Conservation (phyloP, 805 yeast species). For the Metschnikowia gelsemii region DNA sequence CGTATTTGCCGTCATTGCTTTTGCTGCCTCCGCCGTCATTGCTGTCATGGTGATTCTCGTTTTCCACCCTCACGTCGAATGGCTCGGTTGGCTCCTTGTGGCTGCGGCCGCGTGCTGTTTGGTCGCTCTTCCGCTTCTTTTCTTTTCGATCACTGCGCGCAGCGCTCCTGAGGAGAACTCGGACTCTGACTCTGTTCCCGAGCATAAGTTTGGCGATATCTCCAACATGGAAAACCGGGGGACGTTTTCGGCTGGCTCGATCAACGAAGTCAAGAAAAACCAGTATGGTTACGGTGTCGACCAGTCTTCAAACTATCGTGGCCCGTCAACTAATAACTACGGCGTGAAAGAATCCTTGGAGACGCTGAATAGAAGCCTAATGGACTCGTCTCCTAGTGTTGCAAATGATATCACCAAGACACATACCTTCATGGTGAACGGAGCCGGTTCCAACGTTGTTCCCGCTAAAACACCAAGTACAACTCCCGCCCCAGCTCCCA, state of each 20-base stretch:
- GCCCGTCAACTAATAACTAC: constrained; percentile 7
- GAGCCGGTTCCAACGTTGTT: background rate
- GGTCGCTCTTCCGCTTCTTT: constrained; percentile 49
- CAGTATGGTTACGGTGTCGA: constrained; percentile 10
- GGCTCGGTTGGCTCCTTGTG: constrained; percentile 73
- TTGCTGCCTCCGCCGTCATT: constrained; percentile 52
- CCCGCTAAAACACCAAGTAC: too few relatives aligned
- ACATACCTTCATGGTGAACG: constrained; percentile 4
- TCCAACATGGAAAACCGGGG: constrained; percentile 10
- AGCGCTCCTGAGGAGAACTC: constrained; percentile 19
- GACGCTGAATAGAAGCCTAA: constrained; percentile 25
- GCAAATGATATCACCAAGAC: constrained; percentile 34
- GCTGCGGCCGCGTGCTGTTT: constrained; percentile 63
- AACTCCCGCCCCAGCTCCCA: too few relatives aligned
- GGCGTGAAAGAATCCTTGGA: constrained; percentile 2
- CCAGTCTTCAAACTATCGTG: constrained; percentile 14
- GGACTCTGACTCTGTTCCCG: constrained; percentile 20
- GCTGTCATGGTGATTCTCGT: constrained; percentile 56
- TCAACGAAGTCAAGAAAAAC: constrained; percentile 1
- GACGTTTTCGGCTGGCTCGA: constrained; percentile 10
- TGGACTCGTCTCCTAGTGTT: constrained; percentile 33
- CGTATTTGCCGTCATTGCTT: constrained; percentile 47
- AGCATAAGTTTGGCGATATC: constrained; percentile 18
- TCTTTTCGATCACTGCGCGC: constrained; percentile 33
- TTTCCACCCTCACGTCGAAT: constrained; percentile 62